Evolutionary conservation across 108 stramenopile species (phyloP).

Genomic region (Aurantiochytrium sp.): DNA sequence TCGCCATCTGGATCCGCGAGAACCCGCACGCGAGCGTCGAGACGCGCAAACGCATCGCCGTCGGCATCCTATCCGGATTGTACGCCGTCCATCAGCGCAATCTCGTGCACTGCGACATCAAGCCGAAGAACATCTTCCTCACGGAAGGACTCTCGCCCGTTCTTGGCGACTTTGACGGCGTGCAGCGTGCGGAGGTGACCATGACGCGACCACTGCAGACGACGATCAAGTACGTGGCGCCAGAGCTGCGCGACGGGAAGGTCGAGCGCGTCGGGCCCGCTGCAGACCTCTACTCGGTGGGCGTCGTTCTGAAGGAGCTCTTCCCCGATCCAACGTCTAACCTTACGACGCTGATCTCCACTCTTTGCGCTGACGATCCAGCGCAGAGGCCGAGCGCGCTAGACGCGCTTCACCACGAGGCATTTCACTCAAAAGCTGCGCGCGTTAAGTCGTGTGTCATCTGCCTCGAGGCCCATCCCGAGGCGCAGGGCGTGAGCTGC

Average conservation of each 20-base stretch:
- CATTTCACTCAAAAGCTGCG: background rate
- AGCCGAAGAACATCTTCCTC: constrained; percentile 39
- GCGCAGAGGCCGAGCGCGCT: background rate
- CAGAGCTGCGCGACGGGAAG: background rate
- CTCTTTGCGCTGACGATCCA: background rate
- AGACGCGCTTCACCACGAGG: background rate
- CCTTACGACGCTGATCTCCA: too few species aligned
- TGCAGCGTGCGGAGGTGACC: background rate
- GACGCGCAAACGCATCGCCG: constrained; percentile 41
- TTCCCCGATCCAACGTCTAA: background rate
- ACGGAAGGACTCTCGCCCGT: background rate
- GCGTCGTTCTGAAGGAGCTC: background rate
- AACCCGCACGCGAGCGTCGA: background rate
- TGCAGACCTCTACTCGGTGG: background rate
- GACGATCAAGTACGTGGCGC: background rate
- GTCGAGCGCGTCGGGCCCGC: background rate
- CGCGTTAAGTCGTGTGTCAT: background rate
- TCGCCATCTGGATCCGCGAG: background rate
- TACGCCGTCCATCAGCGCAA: constrained; percentile 43
- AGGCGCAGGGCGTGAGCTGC: background rate
- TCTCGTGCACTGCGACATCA: constrained; percentile 40
- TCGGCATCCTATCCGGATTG: constrained; percentile 52
- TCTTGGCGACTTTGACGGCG: background rate
- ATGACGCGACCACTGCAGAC: background rate
- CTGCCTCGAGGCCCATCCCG: background rate